A percentile compares a stretch with the other conserved stretches of the same genome.
Conservation (phyloP, 805 yeast species). For the Wickerhamiella cacticola region DNA sequence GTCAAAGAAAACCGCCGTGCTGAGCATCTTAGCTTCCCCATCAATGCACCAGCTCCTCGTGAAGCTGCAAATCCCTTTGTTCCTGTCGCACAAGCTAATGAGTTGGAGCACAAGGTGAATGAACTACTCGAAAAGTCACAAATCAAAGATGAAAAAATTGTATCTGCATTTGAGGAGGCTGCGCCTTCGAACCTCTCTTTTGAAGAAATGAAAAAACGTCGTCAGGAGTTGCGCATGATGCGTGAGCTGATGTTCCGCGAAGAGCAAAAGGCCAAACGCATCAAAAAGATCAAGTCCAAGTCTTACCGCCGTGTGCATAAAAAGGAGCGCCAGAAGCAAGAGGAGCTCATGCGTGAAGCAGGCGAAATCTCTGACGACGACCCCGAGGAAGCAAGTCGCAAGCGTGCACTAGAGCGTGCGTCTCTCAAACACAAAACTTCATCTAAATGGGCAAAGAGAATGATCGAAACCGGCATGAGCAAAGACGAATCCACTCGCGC, state of each 20-base stretch:
- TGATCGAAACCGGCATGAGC: conserved; percentile 81
- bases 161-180: conserved; percentile 76
- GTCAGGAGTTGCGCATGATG: conserved; percentile 78
- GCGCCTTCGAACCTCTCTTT: conserved; percentile 69
- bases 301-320: conserved; percentile 75
- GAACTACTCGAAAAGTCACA: conserved; percentile 51
- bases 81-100: conserved; percentile 34
- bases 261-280: conserved; percentile 77
- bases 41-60: conserved; percentile 36
- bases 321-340: conserved; percentile 63
- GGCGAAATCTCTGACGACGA: conserved; percentile 38
- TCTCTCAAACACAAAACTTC: conserved; percentile 77
- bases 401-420: conserved; percentile 88
- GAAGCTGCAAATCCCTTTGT: conserved; percentile 46
- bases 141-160: conserved; percentile 57
- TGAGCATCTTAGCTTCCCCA: conserved; percentile 71
- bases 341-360: conserved; percentile 52
- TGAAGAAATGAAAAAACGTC: conserved; percentile 65
- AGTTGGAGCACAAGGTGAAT: conserved; percentile 55
- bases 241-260: conserved; percentile 94
- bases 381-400: conserved; percentile 46
- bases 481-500: conserved; percentile 75
- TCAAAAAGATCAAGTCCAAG: conserved; percentile 91
- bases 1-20: conserved; percentile 70
- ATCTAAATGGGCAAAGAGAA: conserved; percentile 78